Base-by-base conservation (phyloP, 352 stramenopile species). In the Globisporangium parvum region DNA sequence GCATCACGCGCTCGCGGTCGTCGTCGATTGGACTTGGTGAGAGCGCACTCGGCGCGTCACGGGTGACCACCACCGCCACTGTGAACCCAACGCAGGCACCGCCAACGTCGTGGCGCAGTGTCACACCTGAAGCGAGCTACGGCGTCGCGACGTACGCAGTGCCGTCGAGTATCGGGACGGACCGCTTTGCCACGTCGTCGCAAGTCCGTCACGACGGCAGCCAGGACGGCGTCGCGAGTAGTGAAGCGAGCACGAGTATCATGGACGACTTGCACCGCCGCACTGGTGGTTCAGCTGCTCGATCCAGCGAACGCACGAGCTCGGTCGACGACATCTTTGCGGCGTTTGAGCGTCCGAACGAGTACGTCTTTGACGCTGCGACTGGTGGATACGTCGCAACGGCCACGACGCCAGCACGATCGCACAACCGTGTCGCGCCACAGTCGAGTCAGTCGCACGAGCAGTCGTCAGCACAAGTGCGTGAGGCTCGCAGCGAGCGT, bases 311-410 rank as follows among this genome's bases (percentile, higher is more conserved):
- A 3, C 39, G 39, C 39, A 37, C 59, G 45, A 60, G 73, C 8
- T 75, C 78, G 11, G 56, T 88, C n/a, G 79, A 92, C 47, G 81
- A 90, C 55, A 77, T 81, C 42, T 90, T 92, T 59, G 75, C 79
- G 0, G 73, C 84, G 23, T 92, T 90, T 54, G 81, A 92, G 64
- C 73, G 72, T 28, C 78, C 73, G 0, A 84, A 82, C n/a, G 75
- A 90, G 28, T 92, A 92, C 54, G 70, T 88, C 3, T 90, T 90
- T 47, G 81, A 92, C 26, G 55, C 72, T 33, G 61, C 47, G 6
- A 80, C 68, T 5, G 79, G 77, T 24, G 68, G 73, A 10, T 92
- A 92, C 47, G 70, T 90, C 11, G 59, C 76, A 23, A 47, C 69
- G 49, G 55, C 24, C 31, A 11, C 31, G 5, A 15, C 26, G 35